Conservation (phyloP, 805 yeast species). For the Sugiyamaella lignohabitans region DNA sequence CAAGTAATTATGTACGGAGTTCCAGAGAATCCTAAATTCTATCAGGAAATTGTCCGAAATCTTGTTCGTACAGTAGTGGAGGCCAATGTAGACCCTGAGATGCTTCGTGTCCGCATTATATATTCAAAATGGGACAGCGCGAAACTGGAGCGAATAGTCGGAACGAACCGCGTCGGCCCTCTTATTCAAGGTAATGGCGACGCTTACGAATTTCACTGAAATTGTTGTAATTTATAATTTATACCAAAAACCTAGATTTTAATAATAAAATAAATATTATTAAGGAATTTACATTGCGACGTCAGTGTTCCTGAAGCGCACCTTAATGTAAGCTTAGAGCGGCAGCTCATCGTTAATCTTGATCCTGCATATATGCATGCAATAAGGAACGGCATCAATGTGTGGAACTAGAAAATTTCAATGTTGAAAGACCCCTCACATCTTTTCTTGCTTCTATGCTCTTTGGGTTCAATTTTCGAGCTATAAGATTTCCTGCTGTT, state of each 20-base stretch:
- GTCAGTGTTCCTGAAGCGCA: too few species aligned
- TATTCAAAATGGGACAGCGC: constrained; percentile 77
- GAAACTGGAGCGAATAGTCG: constrained; percentile 77
- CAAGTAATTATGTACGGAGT: constrained; percentile 74
- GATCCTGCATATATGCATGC: too few species aligned
- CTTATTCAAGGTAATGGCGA: constrained; percentile 68
- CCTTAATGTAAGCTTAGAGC: too few species aligned
- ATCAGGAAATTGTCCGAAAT: constrained; percentile 58
- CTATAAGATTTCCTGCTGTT: neutral
- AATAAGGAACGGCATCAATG: too few species aligned
- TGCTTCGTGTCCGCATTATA: constrained; percentile 48
- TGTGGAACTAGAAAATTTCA: too few species aligned
- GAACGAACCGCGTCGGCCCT: constrained; percentile 61
- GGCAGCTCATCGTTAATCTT: too few species aligned
- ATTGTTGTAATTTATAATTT: too few species aligned
- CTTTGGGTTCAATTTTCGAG: neutral
- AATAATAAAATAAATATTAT: too few species aligned
- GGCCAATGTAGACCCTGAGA: constrained; percentile 48
- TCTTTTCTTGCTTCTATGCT: too few species aligned
- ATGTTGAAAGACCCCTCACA: too few species aligned
- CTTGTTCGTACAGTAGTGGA: constrained; percentile 53
- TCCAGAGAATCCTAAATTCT: constrained; percentile 80
- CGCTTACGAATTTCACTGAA: constrained; percentile 61
- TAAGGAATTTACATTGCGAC: too few species aligned
- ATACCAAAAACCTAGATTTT: too few species aligned